A percentile compares a stretch with the other conserved stretches of the same genome.
phyloP scores from a whole-genome alignment of 2,329 filamentous ascomycete genomes.

The Xylariales sp. region DNA sequence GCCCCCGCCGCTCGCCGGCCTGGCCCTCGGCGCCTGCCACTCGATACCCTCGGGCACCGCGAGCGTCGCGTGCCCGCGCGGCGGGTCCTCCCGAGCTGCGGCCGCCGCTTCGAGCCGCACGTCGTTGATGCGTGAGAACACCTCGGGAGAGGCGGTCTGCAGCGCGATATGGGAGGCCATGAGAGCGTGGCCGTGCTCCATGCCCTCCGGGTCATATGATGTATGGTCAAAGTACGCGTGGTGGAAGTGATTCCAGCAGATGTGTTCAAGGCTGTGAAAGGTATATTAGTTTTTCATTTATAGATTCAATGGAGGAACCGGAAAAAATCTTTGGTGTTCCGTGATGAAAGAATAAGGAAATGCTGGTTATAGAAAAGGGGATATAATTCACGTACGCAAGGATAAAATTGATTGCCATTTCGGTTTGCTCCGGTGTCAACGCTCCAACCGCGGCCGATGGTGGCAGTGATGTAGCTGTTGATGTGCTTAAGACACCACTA shows the following conservation, averaged over 20 bases:
- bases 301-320: background rate
- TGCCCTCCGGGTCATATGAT: conserved; percentile 30
- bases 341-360: background rate
- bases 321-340: background rate
- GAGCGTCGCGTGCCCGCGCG: no score
- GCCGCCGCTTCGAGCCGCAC: background rate
- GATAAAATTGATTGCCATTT: conserved; percentile 48
- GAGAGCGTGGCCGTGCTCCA: conserved; percentile 27
- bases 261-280: conserved; percentile 43
- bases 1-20: no score
- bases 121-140: conserved; percentile 11
- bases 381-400: conserved; percentile 36
- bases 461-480: conserved; percentile 1
- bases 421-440: conserved; percentile 29
- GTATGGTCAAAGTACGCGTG: background rate
- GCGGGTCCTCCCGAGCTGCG: no score
- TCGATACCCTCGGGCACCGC: no score
- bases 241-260: conserved; percentile 27
- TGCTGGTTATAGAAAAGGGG: background rate
- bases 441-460: conserved; percentile 23
- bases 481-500: background rate
- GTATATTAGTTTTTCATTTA: background rate
- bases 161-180: conserved; percentile 23
- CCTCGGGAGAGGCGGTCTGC: conserved; percentile 13
- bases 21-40: no score